These are phyloP conservation scores for Histomonas meleagridis DNA, from an alignment of 208 protist genomes.

Conservation along the genomic window DNA sequence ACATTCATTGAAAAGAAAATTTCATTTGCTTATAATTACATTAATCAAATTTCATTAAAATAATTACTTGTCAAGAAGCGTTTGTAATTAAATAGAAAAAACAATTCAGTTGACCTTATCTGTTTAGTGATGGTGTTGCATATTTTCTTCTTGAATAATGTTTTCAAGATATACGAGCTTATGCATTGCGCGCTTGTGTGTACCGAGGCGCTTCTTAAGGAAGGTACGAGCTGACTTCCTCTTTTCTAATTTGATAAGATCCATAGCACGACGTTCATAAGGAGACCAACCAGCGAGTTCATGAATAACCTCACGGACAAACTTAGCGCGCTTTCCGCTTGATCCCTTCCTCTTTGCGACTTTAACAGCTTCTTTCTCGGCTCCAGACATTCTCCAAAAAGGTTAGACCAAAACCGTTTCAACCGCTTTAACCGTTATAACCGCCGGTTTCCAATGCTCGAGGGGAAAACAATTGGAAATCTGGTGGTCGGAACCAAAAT, in stretches of 20 bases:
- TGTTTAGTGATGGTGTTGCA: slow-evolving; percentile 13
- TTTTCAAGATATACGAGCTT: background rate
- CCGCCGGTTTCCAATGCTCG: no score
- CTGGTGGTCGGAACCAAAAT: background rate
- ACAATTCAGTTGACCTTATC: no score
- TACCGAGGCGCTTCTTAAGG: slow-evolving; percentile 32
- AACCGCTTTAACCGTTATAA: no score
- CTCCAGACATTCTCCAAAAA: no score
- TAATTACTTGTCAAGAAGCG: no score
- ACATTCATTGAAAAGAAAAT: no score
- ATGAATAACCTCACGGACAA: slow-evolving; percentile 15
- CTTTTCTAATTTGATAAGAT: background rate
- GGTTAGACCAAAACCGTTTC: no score
- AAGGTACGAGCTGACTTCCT: background rate
- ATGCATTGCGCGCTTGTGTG: slow-evolving; percentile 21
- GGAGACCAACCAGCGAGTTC: slow-evolving; percentile 6
- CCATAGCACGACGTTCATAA: slow-evolving; percentile 19
- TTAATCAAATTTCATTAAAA: no score
- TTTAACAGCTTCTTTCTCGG: no score
- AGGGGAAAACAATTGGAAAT: background rate
- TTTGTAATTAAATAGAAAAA: no score
- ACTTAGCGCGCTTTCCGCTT: slow-evolving; percentile 3
- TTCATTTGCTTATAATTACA: no score
- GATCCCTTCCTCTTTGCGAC: no score
- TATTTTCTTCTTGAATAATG: background rate